Evolutionary conservation across 768 basidiomycete genomes (phyloP).

Genomic region (Lentinula edodes): DNA sequence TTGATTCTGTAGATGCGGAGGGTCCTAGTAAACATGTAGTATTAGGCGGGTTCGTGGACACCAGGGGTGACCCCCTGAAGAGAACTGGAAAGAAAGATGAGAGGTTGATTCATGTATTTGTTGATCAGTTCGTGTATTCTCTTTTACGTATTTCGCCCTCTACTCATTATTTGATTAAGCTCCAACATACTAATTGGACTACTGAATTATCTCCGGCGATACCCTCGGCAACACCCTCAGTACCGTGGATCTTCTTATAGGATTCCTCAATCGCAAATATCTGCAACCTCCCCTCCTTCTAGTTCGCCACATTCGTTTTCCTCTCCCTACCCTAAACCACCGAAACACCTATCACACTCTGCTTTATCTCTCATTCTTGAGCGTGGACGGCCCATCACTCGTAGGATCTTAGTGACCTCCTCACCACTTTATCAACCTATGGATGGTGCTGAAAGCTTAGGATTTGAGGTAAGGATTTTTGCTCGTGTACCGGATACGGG

Average conservation of each 20-base stretch:
- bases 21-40: background rate
- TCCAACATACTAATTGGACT: slow-evolving; percentile 88
- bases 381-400: slow-evolving; percentile 69
- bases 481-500: slow-evolving; percentile 66
- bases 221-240: slow-evolving; percentile 26
- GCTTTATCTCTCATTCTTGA: slow-evolving; percentile 76
- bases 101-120: slow-evolving; percentile 32
- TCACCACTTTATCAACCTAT: slow-evolving; percentile 84
- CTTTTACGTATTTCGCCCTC: background rate
- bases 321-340: slow-evolving; percentile 26
- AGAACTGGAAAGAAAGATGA: slow-evolving; percentile 9
- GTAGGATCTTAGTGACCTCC: slow-evolving; percentile 74
- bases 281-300: slow-evolving; percentile 20
- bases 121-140: slow-evolving; percentile 35
- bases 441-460: slow-evolving; percentile 63
- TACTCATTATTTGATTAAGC: slow-evolving; percentile 29
- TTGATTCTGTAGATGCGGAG: background rate
- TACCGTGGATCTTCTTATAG: slow-evolving; percentile 4
- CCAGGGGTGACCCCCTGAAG: slow-evolving; percentile 16
- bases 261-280: background rate
- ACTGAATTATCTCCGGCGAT: slow-evolving; percentile 60
- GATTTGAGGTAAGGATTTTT: slow-evolving; percentile 69
- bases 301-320: slow-evolving; percentile 12
- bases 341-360: slow-evolving; percentile 64
- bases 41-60: slow-evolving; percentile 17